Evolutionary conservation across 495 filamentous ascomycete genomes (phyloP).

Genomic region (Chaetomium cochliodes): DNA sequence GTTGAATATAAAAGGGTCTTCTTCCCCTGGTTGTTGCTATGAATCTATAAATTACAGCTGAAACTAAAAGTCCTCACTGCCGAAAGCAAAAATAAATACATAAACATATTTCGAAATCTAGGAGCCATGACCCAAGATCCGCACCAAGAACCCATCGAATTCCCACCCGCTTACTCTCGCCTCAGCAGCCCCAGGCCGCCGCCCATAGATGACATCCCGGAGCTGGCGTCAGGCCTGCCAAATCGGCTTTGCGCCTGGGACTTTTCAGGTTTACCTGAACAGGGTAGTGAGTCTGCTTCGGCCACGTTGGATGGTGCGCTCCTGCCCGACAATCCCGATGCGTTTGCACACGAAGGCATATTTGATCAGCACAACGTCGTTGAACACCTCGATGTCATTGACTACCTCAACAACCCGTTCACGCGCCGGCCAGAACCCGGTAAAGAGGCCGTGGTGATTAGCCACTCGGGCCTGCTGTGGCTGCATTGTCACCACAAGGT

Average conservation of each 20-base stretch:
- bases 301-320: no score
- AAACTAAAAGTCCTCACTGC: no score
- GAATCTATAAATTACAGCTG: no score
- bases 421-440: background rate
- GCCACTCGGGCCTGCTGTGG: background rate
- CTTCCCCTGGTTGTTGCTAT: no score
- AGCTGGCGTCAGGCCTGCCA: background rate
- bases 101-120: no score
- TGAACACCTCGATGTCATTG: background rate
- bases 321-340: background rate
- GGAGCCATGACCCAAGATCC: no score
- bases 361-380: no score
- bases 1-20: no score
- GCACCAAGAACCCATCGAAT: background rate
- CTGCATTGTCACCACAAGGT: slow-evolving; percentile 1
- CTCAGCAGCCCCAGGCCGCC: slow-evolving; percentile 1
- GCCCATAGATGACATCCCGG: background rate
- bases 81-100: no score
- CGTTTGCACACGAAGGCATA: background rate
- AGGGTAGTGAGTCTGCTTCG: background rate
- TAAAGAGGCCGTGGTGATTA: background rate
- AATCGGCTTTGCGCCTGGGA: background rate
- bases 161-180: background rate
- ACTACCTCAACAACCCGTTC: background rate
- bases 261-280: background rate